These are phyloP conservation scores for Tuber magnatum DNA, from an alignment of 495 filamentous ascomycete genomes.

Conservation along the genomic window DNA sequence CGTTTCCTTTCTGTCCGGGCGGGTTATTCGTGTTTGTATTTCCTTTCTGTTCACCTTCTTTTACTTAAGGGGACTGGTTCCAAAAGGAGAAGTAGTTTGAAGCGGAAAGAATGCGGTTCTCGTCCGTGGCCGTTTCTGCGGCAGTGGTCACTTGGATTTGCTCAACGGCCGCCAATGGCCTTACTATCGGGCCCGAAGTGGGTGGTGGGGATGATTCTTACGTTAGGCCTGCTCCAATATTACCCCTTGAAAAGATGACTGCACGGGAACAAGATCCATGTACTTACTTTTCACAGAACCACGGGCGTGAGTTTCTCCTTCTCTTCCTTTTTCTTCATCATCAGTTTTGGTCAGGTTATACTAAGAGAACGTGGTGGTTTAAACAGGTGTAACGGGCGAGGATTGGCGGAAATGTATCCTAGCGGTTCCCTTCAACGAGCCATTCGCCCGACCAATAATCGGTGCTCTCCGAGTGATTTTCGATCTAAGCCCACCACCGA, in stretches of 20 bases:
- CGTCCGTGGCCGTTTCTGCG: not conserved
- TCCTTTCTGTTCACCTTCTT: not conserved
- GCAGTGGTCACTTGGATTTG: not conserved
- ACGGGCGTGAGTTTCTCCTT: not conserved
- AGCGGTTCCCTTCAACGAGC: conserved; percentile 17
- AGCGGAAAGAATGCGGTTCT: not conserved
- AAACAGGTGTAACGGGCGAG: conserved; percentile 12
- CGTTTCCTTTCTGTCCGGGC: not conserved
- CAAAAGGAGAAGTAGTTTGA: not conserved
- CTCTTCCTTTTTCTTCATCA: not conserved
- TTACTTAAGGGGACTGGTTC: not conserved
- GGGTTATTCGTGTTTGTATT: not conserved
- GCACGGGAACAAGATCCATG: conserved; percentile 9
- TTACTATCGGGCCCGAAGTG: not conserved
- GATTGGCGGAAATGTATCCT: conserved; percentile 18
- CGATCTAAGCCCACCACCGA: conserved; percentile 19
- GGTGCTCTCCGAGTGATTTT: conserved; percentile 16
- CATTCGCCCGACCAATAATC: conserved; percentile 11
- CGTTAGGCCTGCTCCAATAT: not conserved
- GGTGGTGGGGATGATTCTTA: not conserved
- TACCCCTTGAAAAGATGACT: not conserved
- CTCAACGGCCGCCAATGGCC: not conserved
- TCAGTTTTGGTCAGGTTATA: not conserved
- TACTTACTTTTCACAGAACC: conserved; percentile 14
- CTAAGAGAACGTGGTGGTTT: not conserved